Conservation (phyloP, 805 yeast genomes). For the Ogataea degrootiae region DNA sequence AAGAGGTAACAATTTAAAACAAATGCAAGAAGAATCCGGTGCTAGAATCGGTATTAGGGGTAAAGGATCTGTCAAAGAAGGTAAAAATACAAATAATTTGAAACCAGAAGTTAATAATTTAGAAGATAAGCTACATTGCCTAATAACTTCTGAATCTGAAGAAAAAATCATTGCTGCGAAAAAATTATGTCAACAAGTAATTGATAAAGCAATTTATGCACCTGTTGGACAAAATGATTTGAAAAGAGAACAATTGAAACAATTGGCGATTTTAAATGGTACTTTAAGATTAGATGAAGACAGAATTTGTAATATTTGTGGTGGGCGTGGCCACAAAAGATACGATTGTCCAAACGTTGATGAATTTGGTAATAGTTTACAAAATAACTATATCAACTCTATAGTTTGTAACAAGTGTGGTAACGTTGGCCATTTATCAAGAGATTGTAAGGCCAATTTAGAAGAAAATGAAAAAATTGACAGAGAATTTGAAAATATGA, state of each 20-base stretch:
- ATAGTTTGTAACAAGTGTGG: conserved; percentile 79
- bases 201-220: conserved; percentile 77
- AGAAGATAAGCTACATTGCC: conserved; percentile 84
- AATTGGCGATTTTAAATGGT: conserved; percentile 91
- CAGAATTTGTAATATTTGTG: conserved; percentile 60
- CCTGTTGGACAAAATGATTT: conserved; percentile 93
- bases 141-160: conserved; percentile 77
- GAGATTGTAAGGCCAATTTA: conserved; percentile 65
- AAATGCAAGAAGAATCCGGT: conserved; percentile 78
- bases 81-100: conserved; percentile 51
- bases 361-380: conserved; percentile 1
- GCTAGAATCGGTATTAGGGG: conserved; percentile 92
- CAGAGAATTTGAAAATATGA: conserved; percentile 45
- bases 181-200: conserved; percentile 65
- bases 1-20: conserved; percentile 83
- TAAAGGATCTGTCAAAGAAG: conserved; percentile 92
- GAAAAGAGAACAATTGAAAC: conserved; percentile 86
- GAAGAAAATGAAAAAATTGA: conserved; percentile 32
- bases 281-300: conserved; percentile 72
- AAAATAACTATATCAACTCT: conserved; percentile 40
- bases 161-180: conserved; percentile 75
- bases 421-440: conserved; percentile 76
- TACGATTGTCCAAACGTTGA: conserved; percentile 59
- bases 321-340: conserved; percentile 59
- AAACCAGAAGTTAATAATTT: conserved; percentile 48